Conservation (phyloP, 495 filamentous ascomycete genomes). For the Aspergillus campestris region DNA sequence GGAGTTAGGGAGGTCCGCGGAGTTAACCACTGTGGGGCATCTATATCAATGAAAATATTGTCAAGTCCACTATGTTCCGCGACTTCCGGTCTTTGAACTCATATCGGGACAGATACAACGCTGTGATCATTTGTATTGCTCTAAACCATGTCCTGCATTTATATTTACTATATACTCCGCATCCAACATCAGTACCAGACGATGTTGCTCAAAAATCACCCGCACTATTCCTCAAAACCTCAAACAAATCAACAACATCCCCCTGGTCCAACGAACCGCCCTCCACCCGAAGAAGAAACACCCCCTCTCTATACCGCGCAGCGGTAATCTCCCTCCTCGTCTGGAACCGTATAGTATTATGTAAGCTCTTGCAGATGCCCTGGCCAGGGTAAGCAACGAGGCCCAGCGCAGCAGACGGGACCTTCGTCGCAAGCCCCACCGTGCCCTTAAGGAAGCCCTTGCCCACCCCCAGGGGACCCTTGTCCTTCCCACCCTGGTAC, state of each 20-base stretch:
- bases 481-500: slow-evolving; percentile 49
- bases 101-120: too few relatives aligned
- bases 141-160: too few relatives aligned
- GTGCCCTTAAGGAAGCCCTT: slow-evolving; percentile 68
- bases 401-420: slow-evolving; percentile 20
- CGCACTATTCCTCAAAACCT: background rate
- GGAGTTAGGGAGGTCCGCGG: too few relatives aligned
- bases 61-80: too few relatives aligned
- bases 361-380: slow-evolving; percentile 18
- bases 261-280: background rate
- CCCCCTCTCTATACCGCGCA: slow-evolving; percentile 10
- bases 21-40: too few relatives aligned
- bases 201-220: too few relatives aligned
- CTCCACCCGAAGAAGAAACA: background rate
- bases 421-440: slow-evolving; percentile 63
- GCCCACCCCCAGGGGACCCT: slow-evolving; percentile 51
- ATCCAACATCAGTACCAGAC: too few relatives aligned
- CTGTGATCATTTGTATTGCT: too few relatives aligned
- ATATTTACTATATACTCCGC: too few relatives aligned
- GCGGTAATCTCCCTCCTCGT: slow-evolving; percentile 14
- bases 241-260: background rate
- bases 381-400: slow-evolving; percentile 20
- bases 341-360: slow-evolving; percentile 14
- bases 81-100: too few relatives aligned
- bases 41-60: too few relatives aligned